Evolutionary conservation across 169 alveolate species (phyloP), one percentile per base, ranked within the genome.

Genomic region (Plasmodium fragile): DNA sequence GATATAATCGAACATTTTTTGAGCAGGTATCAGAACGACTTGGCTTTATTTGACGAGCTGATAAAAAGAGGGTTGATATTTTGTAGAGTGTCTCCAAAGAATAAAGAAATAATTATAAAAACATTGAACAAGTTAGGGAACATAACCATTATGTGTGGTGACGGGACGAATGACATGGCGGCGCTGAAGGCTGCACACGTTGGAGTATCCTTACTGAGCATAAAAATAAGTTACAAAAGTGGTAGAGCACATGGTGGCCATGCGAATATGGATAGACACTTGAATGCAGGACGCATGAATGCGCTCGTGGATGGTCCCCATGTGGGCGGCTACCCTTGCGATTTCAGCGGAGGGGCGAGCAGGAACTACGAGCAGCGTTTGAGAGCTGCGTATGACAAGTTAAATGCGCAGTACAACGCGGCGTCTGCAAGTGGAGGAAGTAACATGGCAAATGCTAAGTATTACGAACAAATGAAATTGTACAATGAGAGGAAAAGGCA

Each of bases 111-210:
- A 39, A 81, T 90, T 83, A 87, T 96, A 92, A 95, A 97, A 91
- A 92, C 97, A 52, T 84, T 96, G 82, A 92, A 98, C 95, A 90
- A 95, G 34, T 80, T 96, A 79, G 98, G 99, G 22, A 95, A 96
- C 81, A 96, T 95, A 43, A 97, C 98, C 18, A 94, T 98, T 34
- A 98, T 98, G 99, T 98, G 99, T 95, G 99, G 99, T 10, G 99
- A 99, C 96, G 99, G 99, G 1, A 98, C 99, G 22, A 99, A 99
- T 92, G 99, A 99, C 95, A 99, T 99, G 72, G 99, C 99, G n/a
- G 99, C 99, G 1, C 96, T 99, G 77, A 99, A 99, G 92, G 98
- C 98, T 55, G 99, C 99, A 7, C 98, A 98, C 83, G 99, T 99
- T 11, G 99, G 99, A 45, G 97, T 99, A 5, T 99, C 99, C 25